These are phyloP conservation scores for Claviceps capensis DNA, from an alignment of 2,329 filamentous ascomycete genomes.

Conservation along the genomic window DNA sequence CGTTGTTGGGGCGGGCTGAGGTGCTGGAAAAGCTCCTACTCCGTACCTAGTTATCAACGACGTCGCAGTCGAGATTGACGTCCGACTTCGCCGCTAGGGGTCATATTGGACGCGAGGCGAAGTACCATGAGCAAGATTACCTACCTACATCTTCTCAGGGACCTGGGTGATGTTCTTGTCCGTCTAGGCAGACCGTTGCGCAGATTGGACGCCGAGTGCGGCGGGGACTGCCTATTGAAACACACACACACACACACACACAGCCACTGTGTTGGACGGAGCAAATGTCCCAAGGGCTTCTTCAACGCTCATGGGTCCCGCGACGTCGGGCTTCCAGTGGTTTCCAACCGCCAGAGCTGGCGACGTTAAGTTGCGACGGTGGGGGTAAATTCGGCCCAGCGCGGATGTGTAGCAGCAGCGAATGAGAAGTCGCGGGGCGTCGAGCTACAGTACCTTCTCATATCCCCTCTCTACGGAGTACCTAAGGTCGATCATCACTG, in stretches of 20 bases:
- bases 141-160: no score
- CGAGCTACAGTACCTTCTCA: no score
- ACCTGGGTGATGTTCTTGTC: no score
- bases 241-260: no score
- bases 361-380: slow-evolving; percentile 1
- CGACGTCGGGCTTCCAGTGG: slow-evolving; percentile 7
- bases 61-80: not conserved
- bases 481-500: no score
- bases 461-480: no score
- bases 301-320: not conserved
- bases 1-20: slow-evolving; percentile 5
- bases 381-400: not conserved
- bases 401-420: not conserved
- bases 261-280: no score
- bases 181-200: no score
- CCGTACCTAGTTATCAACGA: not conserved
- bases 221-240: no score
- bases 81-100: not conserved
- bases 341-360: slow-evolving; percentile 8
- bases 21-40: not conserved
- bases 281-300: not conserved
- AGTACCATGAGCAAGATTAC: no score
- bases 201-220: no score
- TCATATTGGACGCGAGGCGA: no score
- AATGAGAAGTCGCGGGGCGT: not conserved